Conservation (phyloP, 2,329 filamentous ascomycete species). For the Periconia digitata region DNA sequence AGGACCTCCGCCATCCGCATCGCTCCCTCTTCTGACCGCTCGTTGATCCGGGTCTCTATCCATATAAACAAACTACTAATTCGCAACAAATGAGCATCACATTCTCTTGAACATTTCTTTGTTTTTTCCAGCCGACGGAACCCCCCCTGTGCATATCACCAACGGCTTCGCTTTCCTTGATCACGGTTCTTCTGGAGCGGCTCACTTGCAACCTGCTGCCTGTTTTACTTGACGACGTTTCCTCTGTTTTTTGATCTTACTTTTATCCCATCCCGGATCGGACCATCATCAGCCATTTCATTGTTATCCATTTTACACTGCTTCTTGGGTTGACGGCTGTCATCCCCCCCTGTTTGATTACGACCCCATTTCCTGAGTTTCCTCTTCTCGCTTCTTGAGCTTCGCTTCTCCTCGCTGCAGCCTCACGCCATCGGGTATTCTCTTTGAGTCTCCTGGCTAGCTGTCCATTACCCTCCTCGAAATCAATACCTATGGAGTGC, state of each 20-base stretch:
- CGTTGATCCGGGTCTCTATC: constrained; percentile 43
- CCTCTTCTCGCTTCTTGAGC: constrained; percentile 18
- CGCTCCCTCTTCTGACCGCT: constrained; percentile 32
- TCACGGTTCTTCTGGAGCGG: constrained; percentile 29
- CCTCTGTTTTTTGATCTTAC: constrained; percentile 6
- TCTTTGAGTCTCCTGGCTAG: constrained; percentile 38
- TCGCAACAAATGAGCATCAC: constrained; percentile 46
- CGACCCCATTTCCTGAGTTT: constrained; percentile 25
- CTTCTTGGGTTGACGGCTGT: constrained; percentile 36
- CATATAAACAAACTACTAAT: constrained; percentile 41
- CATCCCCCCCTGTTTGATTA: constrained; percentile 39
- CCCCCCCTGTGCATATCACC: constrained; percentile 43
- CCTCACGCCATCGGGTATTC: constrained; percentile 35
- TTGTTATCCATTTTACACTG: constrained; percentile 30
- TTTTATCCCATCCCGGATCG: constrained; percentile 20
- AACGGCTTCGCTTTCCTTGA: constrained; percentile 35
- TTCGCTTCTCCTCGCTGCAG: constrained; percentile 20
- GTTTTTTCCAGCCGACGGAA: constrained; percentile 40
- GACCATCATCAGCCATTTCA: constrained; percentile 36
- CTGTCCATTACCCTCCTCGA: constrained; percentile 17
- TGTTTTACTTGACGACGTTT: constrained; percentile 35
- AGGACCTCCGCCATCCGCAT: constrained; percentile 26
- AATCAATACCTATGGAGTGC: constrained; percentile 68
- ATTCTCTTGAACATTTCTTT: constrained; percentile 48
- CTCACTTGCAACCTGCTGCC: constrained; percentile 24